Percentiles rank a stretch among this genome's conserved stretches.
Evolutionary conservation across 2,329 filamentous ascomycete genomes (phyloP).

Genomic region (Remersonia thermophila): DNA sequence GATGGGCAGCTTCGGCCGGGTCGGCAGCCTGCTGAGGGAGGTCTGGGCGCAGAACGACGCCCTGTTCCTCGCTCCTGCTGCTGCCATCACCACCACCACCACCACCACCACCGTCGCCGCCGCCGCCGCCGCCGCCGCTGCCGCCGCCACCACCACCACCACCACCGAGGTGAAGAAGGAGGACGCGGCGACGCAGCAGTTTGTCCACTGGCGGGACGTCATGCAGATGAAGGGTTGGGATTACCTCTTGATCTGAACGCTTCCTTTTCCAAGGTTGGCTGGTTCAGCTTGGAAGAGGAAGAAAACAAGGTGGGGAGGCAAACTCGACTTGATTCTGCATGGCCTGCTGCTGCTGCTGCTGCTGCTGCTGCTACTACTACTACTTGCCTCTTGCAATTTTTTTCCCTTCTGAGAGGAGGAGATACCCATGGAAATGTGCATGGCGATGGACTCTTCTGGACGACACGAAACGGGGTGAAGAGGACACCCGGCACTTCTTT

Average conservation of each 20-base stretch:
- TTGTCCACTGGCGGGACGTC: slow-evolving; percentile 87
- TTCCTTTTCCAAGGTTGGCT: neutral
- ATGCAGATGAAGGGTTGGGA: slow-evolving; percentile 90
- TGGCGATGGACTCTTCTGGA: slow-evolving; percentile 3
- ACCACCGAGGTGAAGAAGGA: no score
- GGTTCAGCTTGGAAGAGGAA: no score
- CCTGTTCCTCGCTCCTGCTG: neutral
- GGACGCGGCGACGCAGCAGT: slow-evolving; percentile 24
- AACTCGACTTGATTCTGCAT: neutral
- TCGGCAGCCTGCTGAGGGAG: slow-evolving; percentile 66
- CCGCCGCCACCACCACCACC: no score
- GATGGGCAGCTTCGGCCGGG: slow-evolving; percentile 76
- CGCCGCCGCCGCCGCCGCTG: slow-evolving; percentile 24
- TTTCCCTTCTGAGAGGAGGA: slow-evolving; percentile 1
- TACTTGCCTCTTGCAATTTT: neutral
- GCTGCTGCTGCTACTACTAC: neutral
- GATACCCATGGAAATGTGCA: no score
- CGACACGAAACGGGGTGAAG: slow-evolving; percentile 4
- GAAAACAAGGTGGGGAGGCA: neutral
- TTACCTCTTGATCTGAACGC: slow-evolving; percentile 68
- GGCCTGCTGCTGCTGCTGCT: no score
- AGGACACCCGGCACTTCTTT: slow-evolving; percentile 2
- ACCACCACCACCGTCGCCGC: slow-evolving; percentile 10
- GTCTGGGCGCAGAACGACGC: slow-evolving; percentile 68
- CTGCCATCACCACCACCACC: slow-evolving; percentile 13